A percentile compares a stretch with the other conserved stretches of the same genome.
These are phyloP conservation scores for Aurifilum marmelostoma DNA, from an alignment of 2,329 filamentous ascomycete genomes.

Conservation along the genomic window DNA sequence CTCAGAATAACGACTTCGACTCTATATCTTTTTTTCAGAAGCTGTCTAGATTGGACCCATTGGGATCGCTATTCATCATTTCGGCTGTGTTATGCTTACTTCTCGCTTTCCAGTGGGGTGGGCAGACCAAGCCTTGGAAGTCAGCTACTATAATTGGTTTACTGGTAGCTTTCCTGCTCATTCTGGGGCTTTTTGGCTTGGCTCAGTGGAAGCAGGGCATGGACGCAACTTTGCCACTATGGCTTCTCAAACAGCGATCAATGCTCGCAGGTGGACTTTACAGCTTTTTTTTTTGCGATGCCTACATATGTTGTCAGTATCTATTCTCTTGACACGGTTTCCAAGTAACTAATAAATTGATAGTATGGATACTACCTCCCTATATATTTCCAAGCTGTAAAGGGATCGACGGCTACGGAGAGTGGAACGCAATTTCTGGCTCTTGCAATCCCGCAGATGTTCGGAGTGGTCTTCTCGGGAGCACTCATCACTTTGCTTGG, in stretches of 20 bases:
- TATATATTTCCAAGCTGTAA: constrained; percentile 26
- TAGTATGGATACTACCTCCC: constrained; percentile 22
- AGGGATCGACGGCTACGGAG: constrained; percentile 16
- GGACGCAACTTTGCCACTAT: neutral
- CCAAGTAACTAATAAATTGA: neutral
- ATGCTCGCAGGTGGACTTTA: neutral
- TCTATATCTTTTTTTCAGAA: neutral
- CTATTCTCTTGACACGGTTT: no score
- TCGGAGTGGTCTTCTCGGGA: constrained; percentile 2
- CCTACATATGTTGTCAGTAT: constrained; percentile 3
- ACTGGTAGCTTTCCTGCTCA: constrained; percentile 1
- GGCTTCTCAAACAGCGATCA: constrained; percentile 10
- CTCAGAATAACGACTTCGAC: neutral
- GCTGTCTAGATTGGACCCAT: constrained; percentile 11
- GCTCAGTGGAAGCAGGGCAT: constrained; percentile 7
- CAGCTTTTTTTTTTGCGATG: constrained; percentile 11
- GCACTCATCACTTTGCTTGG: neutral
- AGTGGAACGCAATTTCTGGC: constrained; percentile 23
- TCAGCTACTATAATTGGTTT: constrained; percentile 6
- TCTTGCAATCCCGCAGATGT: constrained; percentile 13
- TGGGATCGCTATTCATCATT: constrained; percentile 13
- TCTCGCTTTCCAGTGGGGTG: constrained; percentile 22
- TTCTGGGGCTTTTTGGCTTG: neutral
- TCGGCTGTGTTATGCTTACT: constrained; percentile 19
- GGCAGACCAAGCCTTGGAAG: neutral